Evolutionary conservation across 1,284 basidiomycete species (phyloP), one percentile per base, ranked within the genome.

Genomic region (Anthracocystis walkeri): DNA sequence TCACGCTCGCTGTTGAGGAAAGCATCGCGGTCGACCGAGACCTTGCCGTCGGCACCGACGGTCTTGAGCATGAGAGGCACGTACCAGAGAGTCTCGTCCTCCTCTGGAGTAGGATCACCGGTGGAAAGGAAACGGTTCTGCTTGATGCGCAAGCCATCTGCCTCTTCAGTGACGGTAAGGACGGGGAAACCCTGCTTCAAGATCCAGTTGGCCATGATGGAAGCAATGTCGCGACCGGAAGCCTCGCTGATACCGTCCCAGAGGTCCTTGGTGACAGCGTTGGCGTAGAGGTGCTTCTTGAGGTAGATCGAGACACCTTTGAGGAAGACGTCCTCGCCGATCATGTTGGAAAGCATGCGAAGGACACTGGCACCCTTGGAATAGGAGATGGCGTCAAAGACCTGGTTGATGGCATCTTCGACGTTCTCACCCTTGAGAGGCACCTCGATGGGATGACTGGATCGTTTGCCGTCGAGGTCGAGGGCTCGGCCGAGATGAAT

Each of bases 391-490:
- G 79, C 82, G 55, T 84, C 82, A 44, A 84, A 84, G 42, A 83
- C 78, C 75, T 84, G 81, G 73, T 81, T 81, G 69, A 84, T 81
- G 51, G 80, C 82, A 48, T 78, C 74, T 48, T 83, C 82, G 54
- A 84, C 80, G 40, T 82, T 79, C 54, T 83, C 81, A 41, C 80
- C 78, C 54, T 72, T 58, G 27, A 84, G 72, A 10, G 92, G 91
- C 21, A 97, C 93, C 86, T 99, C 94, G 81, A 99, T 94, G 1
- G 95, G 93, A 86, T 99, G 96, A 33, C 93, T 95, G 16, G 94
- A 96, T 16, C 92, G 88, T 85, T 95, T 94, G 11, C 93, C 90
- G 82, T 99, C 96, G 60, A 97, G 89, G 40, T 88, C 87, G 35
- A 97, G 89, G 14, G 95, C 94, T 29, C 86, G 79, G 49, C 86